Evolutionary conservation across 495 filamentous ascomycete species (phyloP).

Genomic region (Trichocladium antarcticum): DNA sequence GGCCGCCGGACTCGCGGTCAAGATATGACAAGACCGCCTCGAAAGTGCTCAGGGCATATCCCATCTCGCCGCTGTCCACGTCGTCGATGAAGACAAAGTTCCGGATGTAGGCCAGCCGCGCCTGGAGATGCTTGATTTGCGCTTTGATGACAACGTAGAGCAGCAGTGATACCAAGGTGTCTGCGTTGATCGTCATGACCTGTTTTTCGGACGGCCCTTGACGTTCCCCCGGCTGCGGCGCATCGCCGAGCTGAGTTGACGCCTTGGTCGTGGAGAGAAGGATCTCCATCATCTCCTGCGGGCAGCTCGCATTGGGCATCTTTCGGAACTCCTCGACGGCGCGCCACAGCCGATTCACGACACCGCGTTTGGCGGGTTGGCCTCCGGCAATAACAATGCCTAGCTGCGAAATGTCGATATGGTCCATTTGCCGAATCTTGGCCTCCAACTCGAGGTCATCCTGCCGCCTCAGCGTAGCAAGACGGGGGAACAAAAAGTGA

Average conservation of each 20-base stretch:
- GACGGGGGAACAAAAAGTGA: constrained; percentile 65
- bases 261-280: constrained; percentile 79
- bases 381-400: constrained; percentile 74
- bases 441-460: constrained; percentile 89
- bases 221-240: constrained; percentile 21
- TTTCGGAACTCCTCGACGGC: constrained; percentile 86
- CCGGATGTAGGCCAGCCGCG: constrained; percentile 81
- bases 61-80: constrained; percentile 92
- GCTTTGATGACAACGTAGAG: constrained; percentile 88
- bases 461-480: constrained; percentile 62
- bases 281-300: constrained; percentile 89
- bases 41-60: constrained; percentile 92
- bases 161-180: constrained; percentile 86
- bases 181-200: constrained; percentile 81
- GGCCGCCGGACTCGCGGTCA: constrained; percentile 63
- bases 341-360: constrained; percentile 56
- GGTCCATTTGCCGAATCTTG: constrained; percentile 83
- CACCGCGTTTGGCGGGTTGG: constrained; percentile 55
- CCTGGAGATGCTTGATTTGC: constrained; percentile 78
- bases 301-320: constrained; percentile 70
- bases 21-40: constrained; percentile 93
- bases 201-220: constrained; percentile 29
- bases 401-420: constrained; percentile 88
- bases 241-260: constrained; percentile 51
- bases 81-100: constrained; percentile 96